Conservation (phyloP, 73 alveolate genomes). For the Paramecium octaurelia region DNA sequence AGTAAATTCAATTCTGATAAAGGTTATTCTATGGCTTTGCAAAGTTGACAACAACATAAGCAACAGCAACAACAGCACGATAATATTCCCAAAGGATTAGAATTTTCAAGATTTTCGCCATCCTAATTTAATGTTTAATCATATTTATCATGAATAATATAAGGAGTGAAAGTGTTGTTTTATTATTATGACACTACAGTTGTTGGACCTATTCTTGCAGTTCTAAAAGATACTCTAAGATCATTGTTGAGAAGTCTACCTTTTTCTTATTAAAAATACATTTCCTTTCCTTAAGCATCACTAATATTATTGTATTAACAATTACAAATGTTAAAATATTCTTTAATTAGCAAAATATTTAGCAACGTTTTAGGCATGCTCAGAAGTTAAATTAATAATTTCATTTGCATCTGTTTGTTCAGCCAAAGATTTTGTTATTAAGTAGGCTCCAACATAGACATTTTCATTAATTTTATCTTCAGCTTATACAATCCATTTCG, state of each 20-base stretch:
- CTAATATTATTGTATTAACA: neutral
- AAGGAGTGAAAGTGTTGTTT: neutral
- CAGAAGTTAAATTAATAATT: neutral
- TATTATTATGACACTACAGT: neutral
- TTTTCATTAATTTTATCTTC: neutral
- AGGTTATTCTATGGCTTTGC: neutral
- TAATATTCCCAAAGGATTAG: neutral
- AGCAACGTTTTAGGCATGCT: neutral
- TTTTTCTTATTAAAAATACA: neutral
- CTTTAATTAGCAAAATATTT: neutral
- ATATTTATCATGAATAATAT: constrained; percentile 6
- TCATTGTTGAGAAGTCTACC: neutral
- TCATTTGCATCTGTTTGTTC: neutral
- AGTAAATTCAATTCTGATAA: neutral
- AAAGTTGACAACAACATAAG: neutral
- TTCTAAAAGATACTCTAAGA: neutral
- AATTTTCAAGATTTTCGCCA: neutral
- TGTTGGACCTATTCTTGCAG: neutral
- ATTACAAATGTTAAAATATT: neutral
- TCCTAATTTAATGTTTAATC: neutral
- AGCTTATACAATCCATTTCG: neutral
- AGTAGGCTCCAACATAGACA: neutral
- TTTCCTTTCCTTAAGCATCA: neutral
- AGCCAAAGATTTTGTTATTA: neutral
- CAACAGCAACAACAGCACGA: neutral